phyloP scores from a whole-genome alignment of 305 asterid genomes.

The Caryopteris hybrid region DNA sequence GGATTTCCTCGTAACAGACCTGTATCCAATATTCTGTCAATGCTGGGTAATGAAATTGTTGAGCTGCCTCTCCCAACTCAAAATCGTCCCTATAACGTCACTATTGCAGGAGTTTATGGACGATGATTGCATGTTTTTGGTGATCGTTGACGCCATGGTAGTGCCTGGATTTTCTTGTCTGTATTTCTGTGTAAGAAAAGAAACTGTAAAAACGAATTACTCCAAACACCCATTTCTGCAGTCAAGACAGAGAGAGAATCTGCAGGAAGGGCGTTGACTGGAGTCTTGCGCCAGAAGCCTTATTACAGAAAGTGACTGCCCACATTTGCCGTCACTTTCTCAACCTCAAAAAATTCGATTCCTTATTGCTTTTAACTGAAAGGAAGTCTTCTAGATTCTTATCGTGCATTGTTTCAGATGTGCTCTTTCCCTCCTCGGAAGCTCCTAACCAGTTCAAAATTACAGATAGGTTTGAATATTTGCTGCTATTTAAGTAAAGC shows the following conservation, averaged over 20 bases:
- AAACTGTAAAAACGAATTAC: neutral
- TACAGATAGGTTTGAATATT: constrained; percentile 35
- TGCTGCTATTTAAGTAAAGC: constrained; percentile 65
- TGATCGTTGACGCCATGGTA: no score
- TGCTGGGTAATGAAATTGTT: no score
- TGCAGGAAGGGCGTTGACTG: constrained; percentile 50
- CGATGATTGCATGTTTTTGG: no score
- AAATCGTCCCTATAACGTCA: no score
- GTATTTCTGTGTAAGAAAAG: neutral
- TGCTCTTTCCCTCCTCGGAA: neutral
- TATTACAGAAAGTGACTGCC: constrained; percentile 42
- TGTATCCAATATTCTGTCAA: no score
- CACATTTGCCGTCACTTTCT: constrained; percentile 24
- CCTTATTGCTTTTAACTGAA: constrained; percentile 19
- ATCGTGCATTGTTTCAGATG: neutral
- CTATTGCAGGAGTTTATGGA: no score
- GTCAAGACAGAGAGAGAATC: constrained; percentile 35
- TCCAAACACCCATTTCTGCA: no score
- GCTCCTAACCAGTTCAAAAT: neutral
- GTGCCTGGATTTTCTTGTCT: neutral
- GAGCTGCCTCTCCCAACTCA: no score
- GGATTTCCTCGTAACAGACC: no score
- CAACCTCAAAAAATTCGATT: constrained; percentile 39
- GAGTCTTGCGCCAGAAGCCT: constrained; percentile 65
- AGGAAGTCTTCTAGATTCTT: neutral